Percentiles rank a stretch among this genome's conserved stretches.
Conservation (phyloP, 257 asterid genomes). For the Salvia splendens region DNA sequence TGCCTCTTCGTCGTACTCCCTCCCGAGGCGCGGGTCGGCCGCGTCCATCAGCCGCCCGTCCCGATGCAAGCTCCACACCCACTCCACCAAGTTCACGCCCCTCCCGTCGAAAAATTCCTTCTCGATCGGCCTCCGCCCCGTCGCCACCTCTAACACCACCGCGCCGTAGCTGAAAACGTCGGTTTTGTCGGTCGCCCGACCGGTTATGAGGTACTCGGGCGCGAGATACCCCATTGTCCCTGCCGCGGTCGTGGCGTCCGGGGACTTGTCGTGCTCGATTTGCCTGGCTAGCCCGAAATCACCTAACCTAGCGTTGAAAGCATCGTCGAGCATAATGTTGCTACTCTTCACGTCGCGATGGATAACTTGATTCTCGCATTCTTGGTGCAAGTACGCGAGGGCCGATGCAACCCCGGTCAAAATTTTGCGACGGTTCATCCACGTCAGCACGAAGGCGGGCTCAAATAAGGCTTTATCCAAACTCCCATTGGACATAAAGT, state of each 20-base stretch:
- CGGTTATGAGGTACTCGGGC: conserved; percentile 80
- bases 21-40: conserved; percentile 54
- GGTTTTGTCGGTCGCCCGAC: conserved; percentile 75
- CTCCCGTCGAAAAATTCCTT: conserved; percentile 41
- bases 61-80: conserved; percentile 82
- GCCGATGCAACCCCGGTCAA: conserved; percentile 86
- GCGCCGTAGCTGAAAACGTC: conserved; percentile 85
- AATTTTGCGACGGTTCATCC: conserved; percentile 66
- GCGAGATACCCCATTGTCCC: conserved; percentile 96
- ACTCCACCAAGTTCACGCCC: conserved; percentile 64
- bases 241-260: conserved; percentile 78
- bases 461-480: conserved; percentile 78
- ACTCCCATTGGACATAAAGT: conserved; percentile 82
- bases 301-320: conserved; percentile 76
- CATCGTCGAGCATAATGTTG: conserved; percentile 80
- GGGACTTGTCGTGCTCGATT: conserved; percentile 80
- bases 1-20: conserved; percentile 55
- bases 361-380: conserved; percentile 83
- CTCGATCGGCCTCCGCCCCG: conserved; percentile 82
- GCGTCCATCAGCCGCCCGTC: conserved; percentile 62
- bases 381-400: conserved; percentile 76
- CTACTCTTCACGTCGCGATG: conserved; percentile 83
- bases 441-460: conserved; percentile 58
- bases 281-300: conserved; percentile 86
- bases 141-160: conserved; percentile 79